phyloP scores from a whole-genome alignment of 2,329 filamentous ascomycete species.

The Talaromyces piceae region DNA sequence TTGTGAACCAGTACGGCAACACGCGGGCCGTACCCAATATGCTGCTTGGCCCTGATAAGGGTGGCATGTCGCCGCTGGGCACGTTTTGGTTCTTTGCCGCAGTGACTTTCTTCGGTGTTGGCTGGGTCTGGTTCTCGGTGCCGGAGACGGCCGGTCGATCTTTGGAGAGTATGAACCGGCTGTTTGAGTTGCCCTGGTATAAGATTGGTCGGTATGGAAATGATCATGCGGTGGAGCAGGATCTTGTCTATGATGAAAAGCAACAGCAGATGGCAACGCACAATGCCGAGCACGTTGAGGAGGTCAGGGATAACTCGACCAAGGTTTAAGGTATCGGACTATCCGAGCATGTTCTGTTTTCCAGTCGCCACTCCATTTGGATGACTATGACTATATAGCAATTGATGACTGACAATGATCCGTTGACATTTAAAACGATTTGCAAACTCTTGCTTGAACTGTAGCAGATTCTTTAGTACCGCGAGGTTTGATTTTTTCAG shows the following conservation, averaged over 20 bases:
- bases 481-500: no score
- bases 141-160: slow-evolving; percentile 61
- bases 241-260: neutral
- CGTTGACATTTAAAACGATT: no score
- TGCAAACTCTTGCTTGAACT: no score
- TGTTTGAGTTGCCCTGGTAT: slow-evolving; percentile 69
- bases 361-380: no score
- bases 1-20: slow-evolving; percentile 73
- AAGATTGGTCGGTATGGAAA: slow-evolving; percentile 52
- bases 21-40: slow-evolving; percentile 67
- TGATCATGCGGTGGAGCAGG: slow-evolving; percentile 2
- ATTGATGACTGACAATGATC: no score
- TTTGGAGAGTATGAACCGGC: slow-evolving; percentile 56
- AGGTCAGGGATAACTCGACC: neutral
- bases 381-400: no score
- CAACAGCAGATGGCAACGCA: neutral
- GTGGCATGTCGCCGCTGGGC: slow-evolving; percentile 49
- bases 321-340: neutral
- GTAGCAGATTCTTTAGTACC: no score
- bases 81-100: slow-evolving; percentile 71
- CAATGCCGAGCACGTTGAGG: neutral
- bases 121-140: slow-evolving; percentile 65
- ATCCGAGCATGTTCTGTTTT: no score
- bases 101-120: slow-evolving; percentile 59
- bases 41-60: slow-evolving; percentile 48